phyloP scores from a whole-genome alignment of 257 asterid genomes.

The Catharanthus roseus region DNA sequence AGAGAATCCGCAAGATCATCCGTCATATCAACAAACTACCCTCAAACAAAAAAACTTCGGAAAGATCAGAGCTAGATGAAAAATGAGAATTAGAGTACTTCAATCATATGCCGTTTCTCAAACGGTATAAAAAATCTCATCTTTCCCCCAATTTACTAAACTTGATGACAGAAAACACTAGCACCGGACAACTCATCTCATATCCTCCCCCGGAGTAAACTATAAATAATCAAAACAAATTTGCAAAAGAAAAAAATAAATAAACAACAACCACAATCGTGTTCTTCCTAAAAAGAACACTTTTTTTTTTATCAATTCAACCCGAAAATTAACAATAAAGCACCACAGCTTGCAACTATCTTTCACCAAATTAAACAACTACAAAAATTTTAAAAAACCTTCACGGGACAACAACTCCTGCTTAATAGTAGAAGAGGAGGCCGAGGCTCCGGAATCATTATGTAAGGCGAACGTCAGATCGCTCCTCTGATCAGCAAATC shows the following conservation, averaged over 20 bases:
- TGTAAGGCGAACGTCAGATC: slow-evolving; percentile 27
- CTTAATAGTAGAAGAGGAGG: slow-evolving; percentile 36
- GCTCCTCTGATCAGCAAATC: slow-evolving; percentile 25
- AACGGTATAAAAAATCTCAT: neutral
- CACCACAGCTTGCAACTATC: neutral
- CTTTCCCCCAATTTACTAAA: neutral
- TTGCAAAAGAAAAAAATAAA: too few species aligned
- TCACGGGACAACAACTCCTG: slow-evolving; percentile 53
- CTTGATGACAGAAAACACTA: neutral
- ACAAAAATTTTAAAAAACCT: slow-evolving; percentile 30
- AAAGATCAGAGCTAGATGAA: neutral
- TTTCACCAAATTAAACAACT: neutral
- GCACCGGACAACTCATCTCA: neutral
- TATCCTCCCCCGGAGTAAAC: neutral
- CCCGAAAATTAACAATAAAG: neutral
- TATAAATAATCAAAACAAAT: neutral
- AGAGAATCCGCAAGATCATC: neutral
- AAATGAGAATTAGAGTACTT: neutral
- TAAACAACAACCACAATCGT: too few species aligned
- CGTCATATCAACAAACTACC: neutral
- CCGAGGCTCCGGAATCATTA: slow-evolving; percentile 25
- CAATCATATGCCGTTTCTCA: neutral
- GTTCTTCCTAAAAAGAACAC: too few species aligned
- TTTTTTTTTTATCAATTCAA: neutral
- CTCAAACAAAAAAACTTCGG: neutral